These are phyloP conservation scores for Termitomyces sp. DNA, from an alignment of 768 basidiomycete genomes.

Conservation along the genomic window DNA sequence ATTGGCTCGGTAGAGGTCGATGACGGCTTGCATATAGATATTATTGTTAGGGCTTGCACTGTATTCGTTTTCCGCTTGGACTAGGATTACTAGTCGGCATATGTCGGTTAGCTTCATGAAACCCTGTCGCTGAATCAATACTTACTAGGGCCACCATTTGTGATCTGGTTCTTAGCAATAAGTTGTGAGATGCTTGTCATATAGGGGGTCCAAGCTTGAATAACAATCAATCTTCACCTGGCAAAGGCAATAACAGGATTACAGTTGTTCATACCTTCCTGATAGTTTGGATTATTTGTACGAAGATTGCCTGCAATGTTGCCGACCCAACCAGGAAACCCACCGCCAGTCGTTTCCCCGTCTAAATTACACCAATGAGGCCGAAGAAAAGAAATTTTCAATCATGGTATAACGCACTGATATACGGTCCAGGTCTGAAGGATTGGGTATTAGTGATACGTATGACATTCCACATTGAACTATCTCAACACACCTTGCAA, in stretches of 20 bases:
- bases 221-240: neutral
- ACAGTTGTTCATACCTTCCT: slow-evolving; percentile 24
- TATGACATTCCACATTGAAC: neutral
- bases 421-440: slow-evolving; percentile 45
- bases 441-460: neutral
- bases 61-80: slow-evolving; percentile 55
- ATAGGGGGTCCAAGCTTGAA: slow-evolving; percentile 51
- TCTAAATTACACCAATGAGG: slow-evolving; percentile 20
- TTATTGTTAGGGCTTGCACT: slow-evolving; percentile 34
- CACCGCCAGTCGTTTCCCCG: slow-evolving; percentile 48
- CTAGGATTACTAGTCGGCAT: slow-evolving; percentile 32
- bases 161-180: slow-evolving; percentile 50
- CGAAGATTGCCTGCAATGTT: slow-evolving; percentile 45
- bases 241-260: neutral
- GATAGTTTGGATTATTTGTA: slow-evolving; percentile 44
- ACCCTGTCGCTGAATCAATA: slow-evolving; percentile 3
- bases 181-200: slow-evolving; percentile 43
- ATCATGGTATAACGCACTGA: slow-evolving; percentile 27
- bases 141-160: slow-evolving; percentile 53
- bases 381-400: neutral
- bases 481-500: slow-evolving; percentile 33
- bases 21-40: slow-evolving; percentile 45
- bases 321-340: slow-evolving; percentile 56
- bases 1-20: slow-evolving; percentile 37
- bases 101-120: neutral